Evolutionary conservation across 1,284 basidiomycete species (phyloP).

Genomic region (Sporisorium scitamineum): DNA sequence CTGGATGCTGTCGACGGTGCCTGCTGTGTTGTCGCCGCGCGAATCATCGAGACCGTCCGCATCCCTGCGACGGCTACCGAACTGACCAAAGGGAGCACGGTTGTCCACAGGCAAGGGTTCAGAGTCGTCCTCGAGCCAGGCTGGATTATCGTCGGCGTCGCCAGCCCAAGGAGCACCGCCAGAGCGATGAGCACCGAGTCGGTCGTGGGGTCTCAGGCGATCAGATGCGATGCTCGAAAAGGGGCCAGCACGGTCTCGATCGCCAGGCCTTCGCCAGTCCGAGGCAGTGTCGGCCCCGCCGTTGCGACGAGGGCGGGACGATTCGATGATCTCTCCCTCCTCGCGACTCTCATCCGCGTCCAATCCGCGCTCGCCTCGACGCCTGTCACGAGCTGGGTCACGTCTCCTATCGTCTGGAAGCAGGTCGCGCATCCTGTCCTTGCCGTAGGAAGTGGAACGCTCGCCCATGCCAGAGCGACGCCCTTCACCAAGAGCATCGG

Average conservation of each 20-base stretch:
- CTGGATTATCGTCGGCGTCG: slow-evolving; percentile 83
- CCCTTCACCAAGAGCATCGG: slow-evolving; percentile 27
- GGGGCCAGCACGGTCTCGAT: slow-evolving; percentile 41
- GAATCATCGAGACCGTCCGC: slow-evolving; percentile 20
- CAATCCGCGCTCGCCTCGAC: slow-evolving; percentile 38
- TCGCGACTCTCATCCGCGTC: slow-evolving; percentile 48
- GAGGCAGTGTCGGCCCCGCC: slow-evolving; percentile 49
- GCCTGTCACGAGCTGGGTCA: slow-evolving; percentile 30
- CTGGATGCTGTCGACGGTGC: slow-evolving; percentile 79
- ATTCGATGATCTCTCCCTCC: slow-evolving; percentile 53
- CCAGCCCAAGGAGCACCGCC: slow-evolving; percentile 53
- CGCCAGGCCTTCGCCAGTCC: slow-evolving; percentile 52
- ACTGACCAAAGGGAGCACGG: slow-evolving; percentile 48
- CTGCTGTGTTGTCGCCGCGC: slow-evolving; percentile 26
- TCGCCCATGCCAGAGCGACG: slow-evolving; percentile 47
- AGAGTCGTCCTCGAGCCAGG: slow-evolving; percentile 88
- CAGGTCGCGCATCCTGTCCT: slow-evolving; percentile 44
- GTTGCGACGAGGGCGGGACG: slow-evolving; percentile 46
- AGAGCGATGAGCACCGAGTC: slow-evolving; percentile 32
- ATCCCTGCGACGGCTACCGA: slow-evolving; percentile 68
- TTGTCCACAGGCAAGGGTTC: slow-evolving; percentile 47
- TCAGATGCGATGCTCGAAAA: slow-evolving; percentile 42
- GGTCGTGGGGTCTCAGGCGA: slow-evolving; percentile 40
- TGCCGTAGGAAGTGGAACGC: slow-evolving; percentile 47
- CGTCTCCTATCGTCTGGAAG: slow-evolving; percentile 44